Evolutionary conservation across 1,284 basidiomycete genomes (phyloP), one percentile per base, ranked within the genome.

Genomic region (Leccinum pseudoinsigne): DNA sequence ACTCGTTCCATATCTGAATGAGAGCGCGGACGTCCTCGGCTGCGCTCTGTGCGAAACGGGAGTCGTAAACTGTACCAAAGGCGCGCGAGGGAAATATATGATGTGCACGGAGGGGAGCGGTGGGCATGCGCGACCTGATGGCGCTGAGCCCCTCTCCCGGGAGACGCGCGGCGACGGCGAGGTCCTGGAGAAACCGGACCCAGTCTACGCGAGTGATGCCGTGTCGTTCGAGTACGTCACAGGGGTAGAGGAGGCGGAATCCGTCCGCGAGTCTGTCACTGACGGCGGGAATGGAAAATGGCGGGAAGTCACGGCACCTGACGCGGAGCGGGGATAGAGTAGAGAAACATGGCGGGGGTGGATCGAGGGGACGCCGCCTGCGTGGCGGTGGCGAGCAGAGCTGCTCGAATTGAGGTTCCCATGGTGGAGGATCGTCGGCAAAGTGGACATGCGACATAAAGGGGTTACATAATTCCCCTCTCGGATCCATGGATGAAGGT

Each of bases 261-360:
- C 76, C 74, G 50, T 74, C 68, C 1, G 64, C 40, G 58, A 75
- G 62, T 14, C 53, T 60, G 21, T 70, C 55, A 28, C 60, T 66
- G 63, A 66, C 18, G 3, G 75, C 61, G 4, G 70, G 68, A 10
- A 77, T 69, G 47, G 57, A 53, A 62, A 77, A 75, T 7, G 71
- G 61, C 2, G 70, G 71, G 53, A 75, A 75, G 9, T 70, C 59
- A 54, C 66, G 60, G 5, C 76, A 74, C 60, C 63, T 61, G 47
- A 75, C 60, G 23, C 75, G 71, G 2, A 69, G 28, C 7, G 74
- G 76, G 12, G 75, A 71, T 2, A 65, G 65, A 2, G 42, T 68
- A n/a, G 75, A 76, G 61, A 75, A 75, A 47, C 74, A 75, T 55
- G 57, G 40, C 2, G 74, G 74, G 8, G 76, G 76, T 45, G 74